These are phyloP conservation scores for Vaccinium myrtillus DNA, from an alignment of 148 eudicot genomes.

Conservation along the genomic window DNA sequence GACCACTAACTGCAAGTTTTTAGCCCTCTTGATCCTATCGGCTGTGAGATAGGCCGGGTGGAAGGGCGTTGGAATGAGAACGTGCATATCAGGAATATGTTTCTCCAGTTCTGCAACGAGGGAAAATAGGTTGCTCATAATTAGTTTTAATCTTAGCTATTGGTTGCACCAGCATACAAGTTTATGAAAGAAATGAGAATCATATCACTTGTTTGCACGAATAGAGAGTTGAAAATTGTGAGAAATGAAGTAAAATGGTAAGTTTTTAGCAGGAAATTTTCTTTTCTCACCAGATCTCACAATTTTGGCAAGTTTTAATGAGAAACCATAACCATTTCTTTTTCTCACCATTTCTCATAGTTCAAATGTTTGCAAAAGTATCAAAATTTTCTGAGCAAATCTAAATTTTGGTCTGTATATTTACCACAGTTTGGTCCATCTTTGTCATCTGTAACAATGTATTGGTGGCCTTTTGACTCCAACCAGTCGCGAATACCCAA, in stretches of 20 bases:
- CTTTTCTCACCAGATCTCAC: neutral
- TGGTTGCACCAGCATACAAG: neutral
- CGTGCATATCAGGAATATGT: conserved; percentile 85
- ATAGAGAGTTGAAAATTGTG: too few relatives aligned
- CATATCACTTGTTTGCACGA: too few relatives aligned
- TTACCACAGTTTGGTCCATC: conserved; percentile 89
- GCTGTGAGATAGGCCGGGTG: conserved; percentile 97
- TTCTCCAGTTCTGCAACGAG: conserved; percentile 79
- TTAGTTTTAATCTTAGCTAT: neutral
- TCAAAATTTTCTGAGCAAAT: neutral
- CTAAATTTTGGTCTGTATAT: neutral
- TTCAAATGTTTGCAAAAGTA: neutral
- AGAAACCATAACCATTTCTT: neutral
- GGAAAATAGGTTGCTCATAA: neutral
- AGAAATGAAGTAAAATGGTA: neutral
- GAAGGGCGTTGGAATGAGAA: conserved; percentile 88
- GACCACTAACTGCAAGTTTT: conserved; percentile 74
- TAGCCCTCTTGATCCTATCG: conserved; percentile 86
- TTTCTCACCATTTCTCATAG: neutral
- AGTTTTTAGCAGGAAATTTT: neutral
- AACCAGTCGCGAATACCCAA: conserved; percentile 93
- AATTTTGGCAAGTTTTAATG: neutral
- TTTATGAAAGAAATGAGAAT: neutral
- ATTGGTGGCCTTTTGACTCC: conserved; percentile 82
- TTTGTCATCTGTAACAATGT: conserved; percentile 91